Conservation (phyloP, 2,329 filamentous ascomycete genomes). For the Alternaria longipes region DNA sequence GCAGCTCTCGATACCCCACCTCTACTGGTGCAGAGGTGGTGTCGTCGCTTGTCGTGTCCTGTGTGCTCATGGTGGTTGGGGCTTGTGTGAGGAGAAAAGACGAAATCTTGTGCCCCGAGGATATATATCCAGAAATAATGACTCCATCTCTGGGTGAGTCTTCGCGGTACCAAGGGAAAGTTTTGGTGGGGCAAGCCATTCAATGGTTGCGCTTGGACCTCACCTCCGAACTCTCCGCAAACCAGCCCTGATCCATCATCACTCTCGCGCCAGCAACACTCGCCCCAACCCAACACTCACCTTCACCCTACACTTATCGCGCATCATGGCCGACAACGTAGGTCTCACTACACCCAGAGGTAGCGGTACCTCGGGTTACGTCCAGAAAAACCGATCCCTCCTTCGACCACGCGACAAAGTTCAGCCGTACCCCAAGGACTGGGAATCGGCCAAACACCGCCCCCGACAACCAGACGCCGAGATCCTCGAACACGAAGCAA, state of each 20-base stretch:
- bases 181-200: constrained; percentile 40
- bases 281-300: constrained; percentile 1
- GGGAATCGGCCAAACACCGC: constrained; percentile 74
- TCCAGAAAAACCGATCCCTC: constrained; percentile 93
- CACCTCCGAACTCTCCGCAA: constrained; percentile 38
- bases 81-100: background rate
- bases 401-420: constrained; percentile 83
- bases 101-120: background rate
- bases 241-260: constrained; percentile 2
- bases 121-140: constrained; percentile 12
- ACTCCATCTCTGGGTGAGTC: constrained; percentile 40
- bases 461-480: constrained; percentile 88
- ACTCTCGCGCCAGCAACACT: background rate
- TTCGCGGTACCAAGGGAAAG: constrained; percentile 28
- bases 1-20: constrained; percentile 55
- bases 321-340: constrained; percentile 90
- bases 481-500: constrained; percentile 93
- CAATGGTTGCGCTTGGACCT: constrained; percentile 27
- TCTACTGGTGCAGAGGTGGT: constrained; percentile 13
- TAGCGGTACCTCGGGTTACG: constrained; percentile 95
- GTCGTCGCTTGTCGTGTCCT: constrained; percentile 2
- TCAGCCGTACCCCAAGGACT: constrained; percentile 78
- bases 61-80: constrained; percentile 34
- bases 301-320: background rate
- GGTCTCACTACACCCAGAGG: constrained; percentile 93